A percentile compares a stretch with the other conserved stretches of the same genome.
These are phyloP conservation scores for Ascochyta clinopodiicola DNA, from an alignment of 2,329 filamentous ascomycete genomes.

Conservation along the genomic window DNA sequence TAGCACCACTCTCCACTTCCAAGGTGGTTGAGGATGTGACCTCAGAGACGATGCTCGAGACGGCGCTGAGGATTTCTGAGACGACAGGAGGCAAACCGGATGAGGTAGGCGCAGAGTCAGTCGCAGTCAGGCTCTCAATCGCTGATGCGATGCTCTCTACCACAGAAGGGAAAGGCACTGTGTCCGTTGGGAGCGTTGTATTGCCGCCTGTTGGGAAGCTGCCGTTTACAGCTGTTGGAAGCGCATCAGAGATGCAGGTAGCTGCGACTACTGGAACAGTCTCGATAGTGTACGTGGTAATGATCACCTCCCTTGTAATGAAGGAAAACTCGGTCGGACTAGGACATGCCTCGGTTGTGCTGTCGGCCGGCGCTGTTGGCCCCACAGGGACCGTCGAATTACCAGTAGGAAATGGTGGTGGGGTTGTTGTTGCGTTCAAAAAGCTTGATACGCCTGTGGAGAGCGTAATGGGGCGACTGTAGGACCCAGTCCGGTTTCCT, in stretches of 20 bases:
- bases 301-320: conserved; percentile 18
- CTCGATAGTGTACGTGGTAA: conserved; percentile 21
- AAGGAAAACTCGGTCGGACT: conserved; percentile 19
- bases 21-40: conserved; percentile 3
- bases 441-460: not conserved
- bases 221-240: conserved; percentile 1
- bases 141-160: conserved; percentile 1
- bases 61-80: conserved; percentile 5
- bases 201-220: not conserved
- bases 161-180: not conserved
- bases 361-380: conserved; percentile 16
- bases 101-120: not conserved
- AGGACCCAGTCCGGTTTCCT: not conserved
- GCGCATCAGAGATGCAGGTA: conserved; percentile 2
- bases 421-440: conserved; percentile 1
- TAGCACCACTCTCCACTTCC: not conserved
- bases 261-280: conserved; percentile 11
- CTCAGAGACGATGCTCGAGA: conserved; percentile 9
- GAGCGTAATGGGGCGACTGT: not conserved
- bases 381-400: conserved; percentile 20
- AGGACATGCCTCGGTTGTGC: conserved; percentile 17
- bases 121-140: not conserved
- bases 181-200: conserved; percentile 3
- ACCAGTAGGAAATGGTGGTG: conserved; percentile 16
- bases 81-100: not conserved